A percentile compares a stretch with the other conserved stretches of the same genome.
These are phyloP conservation scores for Psilocybe cyanescens DNA, from an alignment of 768 basidiomycete genomes.

Conservation along the genomic window DNA sequence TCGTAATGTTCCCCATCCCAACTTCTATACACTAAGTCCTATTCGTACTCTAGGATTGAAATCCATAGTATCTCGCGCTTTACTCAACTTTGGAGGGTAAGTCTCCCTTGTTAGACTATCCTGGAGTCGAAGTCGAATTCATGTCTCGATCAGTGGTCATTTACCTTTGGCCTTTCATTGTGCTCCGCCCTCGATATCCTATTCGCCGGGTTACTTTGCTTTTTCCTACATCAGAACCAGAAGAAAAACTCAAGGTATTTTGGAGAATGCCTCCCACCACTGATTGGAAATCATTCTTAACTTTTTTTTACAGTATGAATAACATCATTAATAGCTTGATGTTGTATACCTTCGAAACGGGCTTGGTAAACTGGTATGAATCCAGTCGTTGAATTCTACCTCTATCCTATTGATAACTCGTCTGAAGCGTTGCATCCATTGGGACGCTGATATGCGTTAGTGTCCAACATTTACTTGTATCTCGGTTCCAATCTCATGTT, in stretches of 20 bases:
- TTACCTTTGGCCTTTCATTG: slow-evolving; percentile 52
- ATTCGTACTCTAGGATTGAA: slow-evolving; percentile 31
- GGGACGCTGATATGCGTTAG: slow-evolving; percentile 8
- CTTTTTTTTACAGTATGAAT: slow-evolving; percentile 38
- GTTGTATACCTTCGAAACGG: slow-evolving; percentile 56
- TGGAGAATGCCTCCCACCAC: not conserved
- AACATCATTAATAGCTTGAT: slow-evolving; percentile 49
- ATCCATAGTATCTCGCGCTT: slow-evolving; percentile 28
- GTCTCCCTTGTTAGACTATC: slow-evolving; percentile 2
- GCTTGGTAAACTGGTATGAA: slow-evolving; percentile 38
- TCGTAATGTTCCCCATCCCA: not conserved
- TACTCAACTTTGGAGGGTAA: slow-evolving; percentile 20
- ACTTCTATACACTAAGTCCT: too few species aligned
- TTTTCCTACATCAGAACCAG: slow-evolving; percentile 42
- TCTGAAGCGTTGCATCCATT: not conserved
- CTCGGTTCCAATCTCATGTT: slow-evolving; percentile 22
- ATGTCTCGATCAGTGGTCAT: slow-evolving; percentile 21
- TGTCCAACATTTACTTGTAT: not conserved
- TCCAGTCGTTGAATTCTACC: not conserved
- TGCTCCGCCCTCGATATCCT: slow-evolving; percentile 53
- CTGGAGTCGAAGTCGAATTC: too few species aligned
- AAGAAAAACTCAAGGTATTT: slow-evolving; percentile 38
- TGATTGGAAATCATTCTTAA: too few species aligned
- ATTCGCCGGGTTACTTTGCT: slow-evolving; percentile 48
- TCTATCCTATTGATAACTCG: not conserved